Evolutionary conservation across 2,329 filamentous ascomycete species (phyloP).

Genomic region (Phialophora chinensis): DNA sequence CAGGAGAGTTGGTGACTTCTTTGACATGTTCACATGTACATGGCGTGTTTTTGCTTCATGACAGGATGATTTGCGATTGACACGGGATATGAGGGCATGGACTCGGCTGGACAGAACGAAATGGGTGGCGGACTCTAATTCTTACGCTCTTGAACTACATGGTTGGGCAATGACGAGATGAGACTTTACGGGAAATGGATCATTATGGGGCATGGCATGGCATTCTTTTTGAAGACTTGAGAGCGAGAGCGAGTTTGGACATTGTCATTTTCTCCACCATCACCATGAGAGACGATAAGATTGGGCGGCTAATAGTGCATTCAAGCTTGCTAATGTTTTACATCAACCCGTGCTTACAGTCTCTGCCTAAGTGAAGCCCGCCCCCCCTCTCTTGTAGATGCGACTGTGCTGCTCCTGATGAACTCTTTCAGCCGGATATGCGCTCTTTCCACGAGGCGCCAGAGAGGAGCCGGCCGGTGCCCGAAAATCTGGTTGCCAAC

Average conservation of each 20-base stretch:
- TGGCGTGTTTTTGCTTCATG: slow-evolving; percentile 17
- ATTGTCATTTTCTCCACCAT: slow-evolving; percentile 2
- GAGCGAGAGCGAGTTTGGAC: slow-evolving; percentile 9
- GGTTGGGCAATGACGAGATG: slow-evolving; percentile 10
- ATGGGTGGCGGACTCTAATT: slow-evolving; percentile 19
- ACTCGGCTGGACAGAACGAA: slow-evolving; percentile 10
- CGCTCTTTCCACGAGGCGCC: not conserved
- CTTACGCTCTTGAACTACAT: slow-evolving; percentile 6
- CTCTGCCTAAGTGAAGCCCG: not conserved
- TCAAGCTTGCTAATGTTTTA: not conserved
- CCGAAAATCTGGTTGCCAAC: not conserved
- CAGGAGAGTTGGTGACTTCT: slow-evolving; percentile 22
- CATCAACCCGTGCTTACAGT: not conserved
- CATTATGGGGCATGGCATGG: slow-evolving; percentile 2
- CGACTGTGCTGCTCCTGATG: not conserved
- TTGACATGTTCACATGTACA: slow-evolving; percentile 19
- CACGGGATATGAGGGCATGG: slow-evolving; percentile 16
- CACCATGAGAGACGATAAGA: not conserved
- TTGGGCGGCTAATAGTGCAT: slow-evolving; percentile 19
- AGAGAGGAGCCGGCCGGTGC: not conserved
- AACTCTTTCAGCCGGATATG: slow-evolving; percentile 3
- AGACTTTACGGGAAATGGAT: slow-evolving; percentile 1
- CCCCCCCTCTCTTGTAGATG: not conserved
- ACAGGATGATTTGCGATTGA: slow-evolving; percentile 17
- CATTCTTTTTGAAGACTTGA: not conserved